Conservation (phyloP, 106 monocot species). For the Allium fistulosum region DNA sequence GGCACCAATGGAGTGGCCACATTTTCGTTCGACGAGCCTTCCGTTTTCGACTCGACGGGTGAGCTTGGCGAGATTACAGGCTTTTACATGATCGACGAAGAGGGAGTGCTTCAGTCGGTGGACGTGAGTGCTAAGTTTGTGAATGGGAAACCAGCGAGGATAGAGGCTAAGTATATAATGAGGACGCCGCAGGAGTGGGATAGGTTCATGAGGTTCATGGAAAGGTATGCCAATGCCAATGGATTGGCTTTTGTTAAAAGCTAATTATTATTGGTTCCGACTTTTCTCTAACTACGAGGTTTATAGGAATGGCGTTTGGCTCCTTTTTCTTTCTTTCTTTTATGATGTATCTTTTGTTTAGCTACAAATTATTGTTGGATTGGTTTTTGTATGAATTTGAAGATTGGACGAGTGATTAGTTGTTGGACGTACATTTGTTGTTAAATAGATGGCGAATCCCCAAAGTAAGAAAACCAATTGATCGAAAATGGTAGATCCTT, state of each 20-base stretch:
- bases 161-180: constrained; percentile 96
- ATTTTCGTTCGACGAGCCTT: constrained; percentile 75
- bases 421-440: too few relatives aligned
- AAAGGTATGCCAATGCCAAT: constrained; percentile 93
- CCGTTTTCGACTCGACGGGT: constrained; percentile 83
- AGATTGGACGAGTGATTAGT: too few relatives aligned
- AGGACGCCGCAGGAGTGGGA: constrained; percentile 78
- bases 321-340: too few relatives aligned
- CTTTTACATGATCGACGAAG: constrained; percentile 98
- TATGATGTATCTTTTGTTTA: too few relatives aligned
- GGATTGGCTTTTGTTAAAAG: constrained; percentile 81
- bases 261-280: too few relatives aligned
- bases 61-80: constrained; percentile 96
- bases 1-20: constrained; percentile 74
- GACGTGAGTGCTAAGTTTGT: constrained; percentile 96
- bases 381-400: too few relatives aligned
- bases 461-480: too few relatives aligned
- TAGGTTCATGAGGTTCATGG: constrained; percentile 99
- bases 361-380: too few relatives aligned
- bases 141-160: constrained; percentile 79
- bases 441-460: too few relatives aligned
- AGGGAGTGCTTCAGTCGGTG: constrained; percentile 85
- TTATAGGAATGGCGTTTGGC: too few relatives aligned
- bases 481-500: too few relatives aligned
- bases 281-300: too few relatives aligned